A percentile compares a stretch with the other conserved stretches of the same genome.
phyloP scores from a whole-genome alignment of 768 basidiomycete genomes.

The Chalciporus pseudorubinellus region DNA sequence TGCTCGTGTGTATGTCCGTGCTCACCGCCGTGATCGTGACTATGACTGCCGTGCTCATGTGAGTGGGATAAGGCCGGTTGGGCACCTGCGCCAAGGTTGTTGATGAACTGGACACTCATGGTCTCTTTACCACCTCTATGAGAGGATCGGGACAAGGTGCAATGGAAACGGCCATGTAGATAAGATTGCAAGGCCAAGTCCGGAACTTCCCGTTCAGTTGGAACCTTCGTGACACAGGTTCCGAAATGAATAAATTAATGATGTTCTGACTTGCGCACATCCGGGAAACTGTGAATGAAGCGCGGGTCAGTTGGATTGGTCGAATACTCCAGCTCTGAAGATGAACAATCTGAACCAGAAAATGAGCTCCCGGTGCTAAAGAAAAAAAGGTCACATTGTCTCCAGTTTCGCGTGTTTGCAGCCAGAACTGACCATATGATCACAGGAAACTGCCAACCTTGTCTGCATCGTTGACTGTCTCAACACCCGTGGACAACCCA shows the following conservation, averaged over 20 bases:
- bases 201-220: slow-evolving; percentile 7
- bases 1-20: slow-evolving; percentile 97
- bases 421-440: neutral
- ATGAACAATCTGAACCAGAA: slow-evolving; percentile 24
- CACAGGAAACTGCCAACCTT: slow-evolving; percentile 63
- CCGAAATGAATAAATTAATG: too few species aligned
- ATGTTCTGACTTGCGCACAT: too few species aligned
- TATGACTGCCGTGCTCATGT: slow-evolving; percentile 48
- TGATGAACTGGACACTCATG: slow-evolving; percentile 73
- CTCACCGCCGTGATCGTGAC: slow-evolving; percentile 63
- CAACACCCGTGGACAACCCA: slow-evolving; percentile 67
- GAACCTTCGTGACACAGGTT: neutral
- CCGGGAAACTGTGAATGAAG: slow-evolving; percentile 18
- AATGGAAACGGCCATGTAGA: neutral
- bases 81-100: slow-evolving; percentile 49
- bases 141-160: neutral
- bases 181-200: neutral
- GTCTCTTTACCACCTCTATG: neutral
- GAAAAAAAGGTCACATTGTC: slow-evolving; percentile 42
- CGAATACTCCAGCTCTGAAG: slow-evolving; percentile 51
- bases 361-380: slow-evolving; percentile 12
- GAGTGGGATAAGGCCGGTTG: slow-evolving; percentile 43
- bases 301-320: slow-evolving; percentile 37
- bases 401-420: neutral
- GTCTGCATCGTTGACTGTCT: slow-evolving; percentile 44